A percentile compares a stretch with the other conserved stretches of the same genome.
Evolutionary conservation across 2,329 filamentous ascomycete genomes (phyloP).

Genomic region (Ustulina deusta): DNA sequence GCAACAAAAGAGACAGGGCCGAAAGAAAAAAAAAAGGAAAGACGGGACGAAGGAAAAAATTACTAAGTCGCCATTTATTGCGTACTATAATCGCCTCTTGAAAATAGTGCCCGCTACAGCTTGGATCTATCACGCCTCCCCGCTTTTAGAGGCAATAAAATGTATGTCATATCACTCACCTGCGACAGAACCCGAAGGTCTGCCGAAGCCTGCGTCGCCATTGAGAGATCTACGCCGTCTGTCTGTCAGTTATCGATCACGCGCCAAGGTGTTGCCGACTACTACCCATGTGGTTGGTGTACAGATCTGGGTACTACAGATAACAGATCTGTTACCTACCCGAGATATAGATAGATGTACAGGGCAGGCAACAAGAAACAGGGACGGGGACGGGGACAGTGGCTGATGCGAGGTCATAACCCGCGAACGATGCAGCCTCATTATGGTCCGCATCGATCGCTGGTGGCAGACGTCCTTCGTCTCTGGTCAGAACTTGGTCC

Average conservation of each 20-base stretch:
- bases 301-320: background rate
- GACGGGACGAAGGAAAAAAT: background rate
- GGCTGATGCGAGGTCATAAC: slow-evolving; percentile 26
- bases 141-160: slow-evolving; percentile 36
- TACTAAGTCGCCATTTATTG: slow-evolving; percentile 20
- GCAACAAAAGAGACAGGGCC: slow-evolving; percentile 14
- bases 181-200: slow-evolving; percentile 21
- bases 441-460: slow-evolving; percentile 5
- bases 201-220: slow-evolving; percentile 14
- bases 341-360: background rate
- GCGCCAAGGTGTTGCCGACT: slow-evolving; percentile 2
- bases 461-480: slow-evolving; percentile 15
- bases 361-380: background rate
- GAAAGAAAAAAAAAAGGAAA: background rate
- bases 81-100: slow-evolving; percentile 24
- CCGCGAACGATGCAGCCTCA: slow-evolving; percentile 29
- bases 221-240: slow-evolving; percentile 22
- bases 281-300: background rate
- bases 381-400: background rate
- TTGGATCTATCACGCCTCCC: slow-evolving; percentile 24
- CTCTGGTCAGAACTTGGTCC: background rate
- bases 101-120: slow-evolving; percentile 16
- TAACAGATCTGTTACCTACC: too few species aligned
- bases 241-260: slow-evolving; percentile 16
- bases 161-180: slow-evolving; percentile 7